These are phyloP conservation scores for Daldinia decipiens DNA, from an alignment of 495 filamentous ascomycete species.

Conservation along the genomic window DNA sequence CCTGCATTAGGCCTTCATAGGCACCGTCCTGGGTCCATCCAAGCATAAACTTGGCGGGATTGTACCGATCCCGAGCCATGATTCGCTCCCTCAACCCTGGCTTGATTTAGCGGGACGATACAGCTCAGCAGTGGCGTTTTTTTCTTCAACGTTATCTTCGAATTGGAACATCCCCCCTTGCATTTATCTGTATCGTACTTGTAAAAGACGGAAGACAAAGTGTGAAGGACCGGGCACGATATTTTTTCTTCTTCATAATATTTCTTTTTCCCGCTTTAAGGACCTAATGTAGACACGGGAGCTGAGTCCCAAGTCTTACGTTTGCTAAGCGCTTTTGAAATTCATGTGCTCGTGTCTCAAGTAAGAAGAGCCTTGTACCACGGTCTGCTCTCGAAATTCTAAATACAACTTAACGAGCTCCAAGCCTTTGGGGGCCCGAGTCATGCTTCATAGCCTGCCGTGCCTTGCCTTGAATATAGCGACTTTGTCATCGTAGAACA, in stretches of 20 bases:
- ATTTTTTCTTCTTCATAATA: background rate
- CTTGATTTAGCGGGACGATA: constrained; percentile 29
- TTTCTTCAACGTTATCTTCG: constrained; percentile 33
- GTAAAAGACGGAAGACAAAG: constrained; percentile 16
- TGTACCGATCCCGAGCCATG: constrained; percentile 31
- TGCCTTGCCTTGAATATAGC: constrained; percentile 84
- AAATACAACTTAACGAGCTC: constrained; percentile 30
- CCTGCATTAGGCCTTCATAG: constrained; percentile 43
- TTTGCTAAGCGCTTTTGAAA: constrained; percentile 6
- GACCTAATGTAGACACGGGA: background rate
- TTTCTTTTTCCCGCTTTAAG: background rate
- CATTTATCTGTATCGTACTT: constrained; percentile 17
- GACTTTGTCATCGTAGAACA: constrained; percentile 91
- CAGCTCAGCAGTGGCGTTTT: constrained; percentile 44
- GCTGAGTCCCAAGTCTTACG: background rate
- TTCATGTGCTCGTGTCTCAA: constrained; percentile 25
- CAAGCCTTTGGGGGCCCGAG: constrained; percentile 14
- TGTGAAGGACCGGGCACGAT: background rate
- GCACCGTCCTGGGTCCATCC: constrained; percentile 19
- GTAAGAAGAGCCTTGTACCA: constrained; percentile 19
- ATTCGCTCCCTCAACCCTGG: constrained; percentile 35
- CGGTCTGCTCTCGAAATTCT: constrained; percentile 13
- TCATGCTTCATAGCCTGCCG: constrained; percentile 66
- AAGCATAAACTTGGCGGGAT: constrained; percentile 31
- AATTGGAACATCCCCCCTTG: constrained; percentile 15